Conservation (phyloP, 139 green algal species). For the Chlamydomonas urium region DNA sequence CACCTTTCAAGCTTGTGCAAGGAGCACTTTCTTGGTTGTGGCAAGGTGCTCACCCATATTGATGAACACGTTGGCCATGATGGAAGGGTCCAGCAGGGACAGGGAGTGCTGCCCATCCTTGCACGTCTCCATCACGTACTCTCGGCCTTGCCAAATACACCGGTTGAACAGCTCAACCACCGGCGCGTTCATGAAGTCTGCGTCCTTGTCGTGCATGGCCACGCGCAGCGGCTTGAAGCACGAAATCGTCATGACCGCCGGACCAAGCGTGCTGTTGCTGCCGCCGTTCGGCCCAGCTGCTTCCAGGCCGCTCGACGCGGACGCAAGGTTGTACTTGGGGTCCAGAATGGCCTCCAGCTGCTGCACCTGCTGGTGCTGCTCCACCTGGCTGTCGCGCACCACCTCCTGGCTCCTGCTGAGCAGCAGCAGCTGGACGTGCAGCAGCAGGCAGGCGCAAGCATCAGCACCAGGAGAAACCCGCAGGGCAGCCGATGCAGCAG, state of each 20-base stretch:
- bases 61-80: background rate
- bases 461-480: no score
- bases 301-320: background rate
- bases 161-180: background rate
- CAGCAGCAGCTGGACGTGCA: constrained; percentile 19
- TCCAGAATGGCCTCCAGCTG: constrained; percentile 21
- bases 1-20: no score
- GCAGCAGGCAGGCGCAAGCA: no score
- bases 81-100: constrained; percentile 11
- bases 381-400: background rate
- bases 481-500: no score
- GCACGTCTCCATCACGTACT: constrained; percentile 8
- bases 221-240: constrained; percentile 20
- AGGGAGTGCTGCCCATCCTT: constrained; percentile 17
- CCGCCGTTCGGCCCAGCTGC: background rate
- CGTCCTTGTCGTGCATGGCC: constrained; percentile 17
- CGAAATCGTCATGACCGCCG: background rate
- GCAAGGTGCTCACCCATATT: background rate
- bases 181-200: constrained; percentile 13
- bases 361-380: background rate
- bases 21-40: no score
- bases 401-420: constrained; percentile 17
- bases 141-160: background rate
- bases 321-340: background rate
- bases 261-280: background rate